Conservation (phyloP, 208 protist genomes). For the Trypanosoma caninum region DNA sequence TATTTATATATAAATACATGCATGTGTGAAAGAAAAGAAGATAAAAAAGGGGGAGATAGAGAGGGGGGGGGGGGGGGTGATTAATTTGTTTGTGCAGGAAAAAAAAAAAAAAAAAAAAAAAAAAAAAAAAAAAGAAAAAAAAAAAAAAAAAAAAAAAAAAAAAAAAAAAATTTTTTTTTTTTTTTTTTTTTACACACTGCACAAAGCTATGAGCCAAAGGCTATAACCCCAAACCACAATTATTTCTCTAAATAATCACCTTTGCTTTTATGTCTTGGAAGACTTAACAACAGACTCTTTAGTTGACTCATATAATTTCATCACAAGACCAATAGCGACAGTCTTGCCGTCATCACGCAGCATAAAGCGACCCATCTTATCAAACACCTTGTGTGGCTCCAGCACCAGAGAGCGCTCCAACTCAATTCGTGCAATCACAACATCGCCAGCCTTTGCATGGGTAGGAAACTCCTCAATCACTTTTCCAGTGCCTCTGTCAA, state of each 20-base stretch:
- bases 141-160: conserved; percentile 3
- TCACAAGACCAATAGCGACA: conserved; percentile 88
- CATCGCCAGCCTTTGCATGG: conserved; percentile 92
- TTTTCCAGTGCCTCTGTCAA: conserved; percentile 93
- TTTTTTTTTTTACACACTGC: conserved; percentile 4
- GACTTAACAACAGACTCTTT: conserved; percentile 63
- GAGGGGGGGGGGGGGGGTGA: neutral
- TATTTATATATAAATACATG: neutral
- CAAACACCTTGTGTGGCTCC: conserved; percentile 93
- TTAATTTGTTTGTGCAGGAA: neutral
- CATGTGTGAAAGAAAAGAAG: neutral
- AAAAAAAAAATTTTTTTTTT: conserved; percentile 9
- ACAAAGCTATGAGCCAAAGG: too few species aligned
- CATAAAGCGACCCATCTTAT: conserved; percentile 96
- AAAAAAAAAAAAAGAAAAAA: neutral
- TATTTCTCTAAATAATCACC: too few species aligned
- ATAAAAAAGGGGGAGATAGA: neutral
- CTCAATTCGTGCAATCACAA: conserved; percentile 91
- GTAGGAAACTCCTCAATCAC: conserved; percentile 90
- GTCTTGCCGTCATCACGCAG: conserved; percentile 94
- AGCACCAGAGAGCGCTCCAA: conserved; percentile 83
- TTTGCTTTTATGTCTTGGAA: conserved; percentile 16
- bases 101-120: neutral
- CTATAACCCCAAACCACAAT: too few species aligned
- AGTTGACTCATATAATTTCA: conserved; percentile 84